Base-by-base conservation (phyloP, 2,329 filamentous ascomycete genomes). In the Epichloe elymi region DNA sequence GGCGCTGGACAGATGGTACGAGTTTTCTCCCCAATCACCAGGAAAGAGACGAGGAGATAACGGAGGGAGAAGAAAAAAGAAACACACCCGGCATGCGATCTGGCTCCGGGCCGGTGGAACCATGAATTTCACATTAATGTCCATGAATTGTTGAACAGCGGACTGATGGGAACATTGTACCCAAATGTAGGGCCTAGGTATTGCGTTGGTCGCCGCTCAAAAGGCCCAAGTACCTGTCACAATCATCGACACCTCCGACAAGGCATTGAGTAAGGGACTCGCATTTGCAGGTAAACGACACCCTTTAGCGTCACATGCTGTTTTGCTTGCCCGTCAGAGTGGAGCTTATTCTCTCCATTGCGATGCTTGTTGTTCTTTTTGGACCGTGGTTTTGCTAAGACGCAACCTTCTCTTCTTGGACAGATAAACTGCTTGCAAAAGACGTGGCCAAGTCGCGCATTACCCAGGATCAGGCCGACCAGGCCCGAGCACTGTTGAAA, bases 1-100 rank as follows among this genome's bases (percentile, higher is more conserved):
- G 93, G 93, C 58, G 90, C 91, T 49, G 93, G 93, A 30, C 93
- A 97, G 67, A 96, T 97, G 90, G 90, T 95, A 70, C 63, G 52
- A 49, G 35, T 44, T 36, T 26, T 45, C 75, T 65, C 55, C 39
- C 50, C 44, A 39, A 17, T 35, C 49, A 44, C 46, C 51, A 56
- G 49, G 53, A 49, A 38, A 8, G 5, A n/a, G 17, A 20, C 12
- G 20, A 6, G 11, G 30, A 42, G 44, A 46, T 20, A 17, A 26
- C 33, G 17, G 15, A 4, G n/a, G n/a, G 3, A 17, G 12, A 7
- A 17, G n/a, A 7, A 7, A 17, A 23, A 43, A 12, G 0, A 30
- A 37, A n/a, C 12, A 26, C 15, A 6, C 46, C n/a, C 26, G 38
- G 37, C 26, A 40, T 48, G 46, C 8, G 33, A 35, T 12, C 11